A percentile compares a stretch with the other conserved stretches of the same genome.
Evolutionary conservation across 202 grass and related monocot species (phyloP).

Genomic region (Setaria viridis): DNA sequence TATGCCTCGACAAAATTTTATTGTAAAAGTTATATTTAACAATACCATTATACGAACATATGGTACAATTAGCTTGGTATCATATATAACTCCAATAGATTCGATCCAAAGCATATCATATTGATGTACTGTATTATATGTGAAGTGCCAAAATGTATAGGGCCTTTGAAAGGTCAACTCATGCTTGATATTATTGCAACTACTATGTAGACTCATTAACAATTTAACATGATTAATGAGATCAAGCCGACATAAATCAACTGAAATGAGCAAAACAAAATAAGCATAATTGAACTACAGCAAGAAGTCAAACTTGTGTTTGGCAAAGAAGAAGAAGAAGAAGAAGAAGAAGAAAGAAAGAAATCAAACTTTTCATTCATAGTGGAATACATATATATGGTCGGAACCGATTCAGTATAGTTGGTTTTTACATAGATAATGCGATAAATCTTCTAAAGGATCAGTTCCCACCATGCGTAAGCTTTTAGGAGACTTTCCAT

Average conservation of each 20-base stretch:
- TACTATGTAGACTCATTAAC: background rate
- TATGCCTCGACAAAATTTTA: background rate
- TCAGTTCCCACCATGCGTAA: background rate
- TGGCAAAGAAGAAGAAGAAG: too few relatives aligned
- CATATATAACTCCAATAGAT: slow-evolving; percentile 5
- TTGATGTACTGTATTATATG: slow-evolving; percentile 7
- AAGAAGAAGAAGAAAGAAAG: too few relatives aligned
- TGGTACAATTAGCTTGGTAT: background rate
- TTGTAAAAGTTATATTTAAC: background rate
- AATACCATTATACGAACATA: background rate
- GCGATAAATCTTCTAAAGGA: background rate
- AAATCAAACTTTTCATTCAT: background rate
- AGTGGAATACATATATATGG: background rate
- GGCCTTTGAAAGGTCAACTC: slow-evolving; percentile 8
- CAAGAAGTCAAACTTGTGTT: too few relatives aligned
- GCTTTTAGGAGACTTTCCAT: background rate
- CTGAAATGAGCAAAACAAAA: background rate
- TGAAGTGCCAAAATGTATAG: background rate
- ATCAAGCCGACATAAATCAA: background rate
- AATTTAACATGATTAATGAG: background rate
- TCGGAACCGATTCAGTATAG: background rate
- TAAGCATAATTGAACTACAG: background rate
- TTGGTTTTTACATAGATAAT: background rate
- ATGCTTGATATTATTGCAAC: background rate
- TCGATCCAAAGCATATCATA: background rate